Conservation (phyloP, 129 eudicot species). For the Deinandra increscens region DNA sequence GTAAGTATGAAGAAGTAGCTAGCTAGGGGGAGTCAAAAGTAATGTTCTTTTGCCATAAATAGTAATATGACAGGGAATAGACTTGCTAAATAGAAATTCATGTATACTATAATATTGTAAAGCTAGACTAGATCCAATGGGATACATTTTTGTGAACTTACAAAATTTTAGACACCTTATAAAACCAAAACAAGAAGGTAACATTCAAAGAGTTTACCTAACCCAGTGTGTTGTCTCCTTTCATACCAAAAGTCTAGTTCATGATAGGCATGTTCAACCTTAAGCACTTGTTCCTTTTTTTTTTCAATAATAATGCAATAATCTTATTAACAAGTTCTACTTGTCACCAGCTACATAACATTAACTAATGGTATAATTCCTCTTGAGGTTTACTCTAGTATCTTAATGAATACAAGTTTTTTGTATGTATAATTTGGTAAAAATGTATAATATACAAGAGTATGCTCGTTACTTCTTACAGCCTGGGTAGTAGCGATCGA, state of each 20-base stretch:
- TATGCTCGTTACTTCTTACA: too few relatives aligned
- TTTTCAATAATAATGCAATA: too few relatives aligned
- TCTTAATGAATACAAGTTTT: too few relatives aligned
- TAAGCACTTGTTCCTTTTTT: conserved; percentile 7
- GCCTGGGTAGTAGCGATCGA: too few relatives aligned
- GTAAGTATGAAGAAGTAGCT: neutral
- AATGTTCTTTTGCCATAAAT: neutral
- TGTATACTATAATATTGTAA: neutral
- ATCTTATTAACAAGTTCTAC: too few relatives aligned
- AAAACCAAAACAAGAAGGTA: neutral
- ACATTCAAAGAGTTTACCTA: conserved; percentile 8
- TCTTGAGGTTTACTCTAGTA: too few relatives aligned
- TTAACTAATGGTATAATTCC: too few relatives aligned
- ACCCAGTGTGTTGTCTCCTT: conserved; percentile 16
- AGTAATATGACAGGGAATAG: conserved; percentile 1
- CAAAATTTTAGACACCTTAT: conserved; percentile 4
- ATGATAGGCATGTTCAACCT: conserved; percentile 13
- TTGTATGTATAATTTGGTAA: too few relatives aligned
- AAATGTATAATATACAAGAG: too few relatives aligned
- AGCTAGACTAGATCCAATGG: too few relatives aligned
- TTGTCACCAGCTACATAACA: neutral
- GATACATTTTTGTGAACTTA: neutral
- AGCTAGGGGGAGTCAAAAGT: neutral
- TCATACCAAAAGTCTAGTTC: conserved; percentile 14
- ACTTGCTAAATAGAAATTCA: neutral